A percentile compares a stretch with the other conserved stretches of the same genome.
phyloP scores from a whole-genome alignment of 208 protist genomes.

The Leptomonas seymouri region DNA sequence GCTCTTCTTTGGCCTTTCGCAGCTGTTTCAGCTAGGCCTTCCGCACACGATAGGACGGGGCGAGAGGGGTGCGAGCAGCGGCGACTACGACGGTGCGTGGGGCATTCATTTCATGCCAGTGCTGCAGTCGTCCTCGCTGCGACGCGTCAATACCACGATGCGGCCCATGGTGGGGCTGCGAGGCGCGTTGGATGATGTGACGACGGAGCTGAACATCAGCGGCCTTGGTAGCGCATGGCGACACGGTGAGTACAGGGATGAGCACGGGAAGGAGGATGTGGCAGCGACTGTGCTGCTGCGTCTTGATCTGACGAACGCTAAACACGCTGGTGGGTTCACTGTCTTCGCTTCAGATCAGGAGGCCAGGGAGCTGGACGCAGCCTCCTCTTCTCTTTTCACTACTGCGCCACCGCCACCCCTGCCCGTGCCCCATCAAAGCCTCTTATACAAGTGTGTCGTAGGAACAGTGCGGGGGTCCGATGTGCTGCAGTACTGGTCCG shows the following conservation, averaged over 20 bases:
- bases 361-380: neutral
- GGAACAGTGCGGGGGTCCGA: conserved; percentile 60
- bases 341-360: conserved; percentile 16
- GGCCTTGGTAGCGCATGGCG: neutral
- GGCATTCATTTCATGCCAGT: conserved; percentile 57
- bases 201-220: conserved; percentile 71
- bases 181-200: conserved; percentile 64
- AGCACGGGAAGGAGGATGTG: neutral
- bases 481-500: conserved; percentile 78
- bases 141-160: conserved; percentile 48
- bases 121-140: conserved; percentile 48
- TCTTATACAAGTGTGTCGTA: conserved; percentile 64
- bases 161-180: conserved; percentile 73
- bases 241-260: neutral
- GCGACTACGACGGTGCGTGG: conserved; percentile 9
- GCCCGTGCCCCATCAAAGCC: conserved; percentile 18
- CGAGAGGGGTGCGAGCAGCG: conserved; percentile 2
- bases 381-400: neutral
- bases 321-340: conserved; percentile 53
- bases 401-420: neutral
- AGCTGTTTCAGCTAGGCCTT: conserved; percentile 34
- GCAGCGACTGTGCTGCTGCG: conserved; percentile 58
- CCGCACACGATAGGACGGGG: conserved; percentile 15
- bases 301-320: conserved; percentile 57
- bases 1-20: conserved; percentile 17